phyloP scores from a whole-genome alignment of 371 early-diverging fungal genomes.

The Mortierella sp. region DNA sequence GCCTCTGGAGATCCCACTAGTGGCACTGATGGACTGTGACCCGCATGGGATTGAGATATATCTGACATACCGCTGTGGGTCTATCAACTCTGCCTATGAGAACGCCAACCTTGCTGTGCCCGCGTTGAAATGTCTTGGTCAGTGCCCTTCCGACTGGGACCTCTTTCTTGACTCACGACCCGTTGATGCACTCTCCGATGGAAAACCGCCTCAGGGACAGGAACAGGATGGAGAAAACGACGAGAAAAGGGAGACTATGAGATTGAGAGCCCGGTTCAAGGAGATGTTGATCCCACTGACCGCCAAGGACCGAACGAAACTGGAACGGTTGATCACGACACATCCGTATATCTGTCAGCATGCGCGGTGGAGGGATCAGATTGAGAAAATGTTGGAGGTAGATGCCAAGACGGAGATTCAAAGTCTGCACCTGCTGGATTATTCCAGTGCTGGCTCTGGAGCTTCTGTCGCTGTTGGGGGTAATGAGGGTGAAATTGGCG shows the following conservation, averaged over 20 bases:
- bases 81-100: slow-evolving; percentile 34
- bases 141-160: slow-evolving; percentile 36
- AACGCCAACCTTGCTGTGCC: slow-evolving; percentile 44
- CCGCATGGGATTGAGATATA: slow-evolving; percentile 43
- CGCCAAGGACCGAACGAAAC: slow-evolving; percentile 19
- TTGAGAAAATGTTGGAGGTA: slow-evolving; percentile 34
- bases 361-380: slow-evolving; percentile 18
- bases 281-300: slow-evolving; percentile 25
- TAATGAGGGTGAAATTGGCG: neutral
- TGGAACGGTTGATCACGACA: slow-evolving; percentile 20
- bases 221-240: neutral
- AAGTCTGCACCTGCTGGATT: slow-evolving; percentile 14
- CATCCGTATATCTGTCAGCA: slow-evolving; percentile 31
- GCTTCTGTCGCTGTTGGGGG: too few species aligned
- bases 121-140: slow-evolving; percentile 29
- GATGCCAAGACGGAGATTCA: slow-evolving; percentile 45
- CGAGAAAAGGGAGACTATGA: neutral
- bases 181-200: neutral
- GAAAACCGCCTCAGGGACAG: neutral
- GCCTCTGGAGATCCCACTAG: slow-evolving; percentile 32
- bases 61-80: slow-evolving; percentile 39
- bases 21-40: slow-evolving; percentile 50
- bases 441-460: neutral
- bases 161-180: neutral
- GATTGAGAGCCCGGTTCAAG: slow-evolving; percentile 3